These are phyloP conservation scores for Plasmodium cynomolgi DNA, from an alignment of 169 alveolate species.

Conservation along the genomic window DNA sequence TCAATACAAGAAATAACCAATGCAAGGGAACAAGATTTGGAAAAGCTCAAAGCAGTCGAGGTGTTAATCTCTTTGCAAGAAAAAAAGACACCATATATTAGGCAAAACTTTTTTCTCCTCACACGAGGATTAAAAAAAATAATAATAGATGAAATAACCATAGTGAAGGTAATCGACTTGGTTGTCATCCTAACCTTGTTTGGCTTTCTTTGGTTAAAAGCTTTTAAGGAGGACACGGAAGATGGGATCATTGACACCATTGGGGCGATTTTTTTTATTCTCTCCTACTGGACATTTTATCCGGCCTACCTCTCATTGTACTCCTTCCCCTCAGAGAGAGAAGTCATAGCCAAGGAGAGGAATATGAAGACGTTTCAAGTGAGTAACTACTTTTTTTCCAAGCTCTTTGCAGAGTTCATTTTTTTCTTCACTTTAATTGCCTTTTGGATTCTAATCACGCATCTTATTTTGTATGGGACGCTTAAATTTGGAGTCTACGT, in stretches of 20 bases:
- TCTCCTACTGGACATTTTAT: constrained; percentile 68
- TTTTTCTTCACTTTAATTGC: constrained; percentile 38
- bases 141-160: constrained; percentile 29
- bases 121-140: constrained; percentile 61
- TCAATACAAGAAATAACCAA: constrained; percentile 3
- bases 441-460: constrained; percentile 42
- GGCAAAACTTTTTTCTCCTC: constrained; percentile 27
- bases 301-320: constrained; percentile 71
- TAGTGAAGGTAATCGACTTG: constrained; percentile 25
- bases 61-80: constrained; percentile 39
- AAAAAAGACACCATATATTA: constrained; percentile 28
- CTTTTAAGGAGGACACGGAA: constrained; percentile 40
- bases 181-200: constrained; percentile 35
- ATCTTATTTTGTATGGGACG: constrained; percentile 31
- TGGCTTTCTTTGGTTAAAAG: constrained; percentile 59
- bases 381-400: constrained; percentile 71
- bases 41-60: constrained; percentile 21
- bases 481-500: constrained; percentile 27
- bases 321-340: constrained; percentile 79
- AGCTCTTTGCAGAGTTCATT: constrained; percentile 54
- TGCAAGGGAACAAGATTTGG: constrained; percentile 19
- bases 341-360: constrained; percentile 74
- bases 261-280: constrained; percentile 69
- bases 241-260: constrained; percentile 47
- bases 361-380: constrained; percentile 68